A percentile compares a stretch with the other conserved stretches of the same genome.
Conservation (phyloP, 768 basidiomycete species). For the Solioccasus polychromus region DNA sequence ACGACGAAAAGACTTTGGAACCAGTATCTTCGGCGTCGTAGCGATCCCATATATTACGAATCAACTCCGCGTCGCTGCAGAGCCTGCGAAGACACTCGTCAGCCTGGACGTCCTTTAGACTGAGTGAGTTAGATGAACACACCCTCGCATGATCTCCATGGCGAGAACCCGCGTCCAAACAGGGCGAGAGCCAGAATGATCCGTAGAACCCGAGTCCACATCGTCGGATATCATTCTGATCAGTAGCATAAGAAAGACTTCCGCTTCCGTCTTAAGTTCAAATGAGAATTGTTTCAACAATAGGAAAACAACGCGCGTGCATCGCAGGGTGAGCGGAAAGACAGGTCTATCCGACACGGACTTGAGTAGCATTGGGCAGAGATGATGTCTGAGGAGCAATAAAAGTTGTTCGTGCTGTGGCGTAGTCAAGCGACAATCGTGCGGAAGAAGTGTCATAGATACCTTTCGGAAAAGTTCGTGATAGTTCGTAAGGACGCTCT, state of each 20-base stretch:
- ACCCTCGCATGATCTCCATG: conserved; percentile 92
- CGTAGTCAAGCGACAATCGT: conserved; percentile 1
- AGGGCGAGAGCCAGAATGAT: conserved; percentile 45
- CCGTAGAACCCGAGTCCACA: conserved; percentile 25
- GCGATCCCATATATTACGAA: conserved; percentile 74
- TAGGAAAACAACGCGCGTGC: conserved; percentile 90
- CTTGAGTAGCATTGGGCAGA: conserved; percentile 87
- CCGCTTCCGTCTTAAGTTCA: conserved; percentile 78
- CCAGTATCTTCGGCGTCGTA: conserved; percentile 63
- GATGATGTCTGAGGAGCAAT: conserved; percentile 82
- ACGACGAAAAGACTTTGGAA: conserved; percentile 69
- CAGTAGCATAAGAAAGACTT: conserved; percentile 78
- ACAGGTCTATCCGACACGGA: conserved; percentile 76
- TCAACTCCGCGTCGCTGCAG: conserved; percentile 76
- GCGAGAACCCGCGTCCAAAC: conserved; percentile 89
- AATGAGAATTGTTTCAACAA: conserved; percentile 87
- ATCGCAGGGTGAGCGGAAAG: conserved; percentile 87
- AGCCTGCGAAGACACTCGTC: conserved; percentile 41
- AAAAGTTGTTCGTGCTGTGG: conserved; percentile 76
- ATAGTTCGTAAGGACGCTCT: conserved; percentile 94
- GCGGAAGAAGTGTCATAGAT: conserved; percentile 10
- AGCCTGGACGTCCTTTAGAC: background rate
- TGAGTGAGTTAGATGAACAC: conserved; percentile 4
- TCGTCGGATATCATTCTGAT: conserved; percentile 65
- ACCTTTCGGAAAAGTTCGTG: conserved; percentile 83